These are phyloP conservation scores for Blastomyces percursus DNA, from an alignment of 2,329 filamentous ascomycete genomes.

Conservation along the genomic window DNA sequence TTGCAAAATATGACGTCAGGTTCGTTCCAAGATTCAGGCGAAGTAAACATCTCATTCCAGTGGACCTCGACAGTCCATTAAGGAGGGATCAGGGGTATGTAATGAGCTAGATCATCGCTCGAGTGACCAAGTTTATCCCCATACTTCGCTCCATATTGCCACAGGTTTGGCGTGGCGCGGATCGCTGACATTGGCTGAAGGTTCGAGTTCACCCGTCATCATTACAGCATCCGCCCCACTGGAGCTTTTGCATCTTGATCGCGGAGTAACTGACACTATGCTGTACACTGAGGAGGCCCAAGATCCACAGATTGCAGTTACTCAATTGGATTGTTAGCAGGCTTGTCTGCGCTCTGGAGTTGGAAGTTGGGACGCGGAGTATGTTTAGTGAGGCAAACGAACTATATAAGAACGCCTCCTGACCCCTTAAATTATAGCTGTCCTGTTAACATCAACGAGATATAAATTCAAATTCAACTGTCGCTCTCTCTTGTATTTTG, in stretches of 20 bases:
- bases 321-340: neutral
- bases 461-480: neutral
- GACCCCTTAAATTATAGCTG: no score
- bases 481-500: neutral
- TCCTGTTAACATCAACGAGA: neutral
- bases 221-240: slow-evolving; percentile 14
- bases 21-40: neutral
- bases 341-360: neutral
- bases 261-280: neutral
- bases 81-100: neutral
- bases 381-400: neutral
- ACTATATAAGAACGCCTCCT: neutral
- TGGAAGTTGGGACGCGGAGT: neutral
- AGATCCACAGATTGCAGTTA: neutral
- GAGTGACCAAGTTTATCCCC: neutral
- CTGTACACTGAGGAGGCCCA: no score
- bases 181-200: neutral
- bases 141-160: neutral
- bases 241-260: neutral
- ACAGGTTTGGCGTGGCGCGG: neutral
- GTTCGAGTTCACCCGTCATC: slow-evolving; percentile 6
- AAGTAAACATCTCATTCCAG: neutral
- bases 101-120: neutral
- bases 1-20: neutral
- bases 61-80: neutral